phyloP scores from a whole-genome alignment of 805 yeast genomes.

The Candida dendrica region DNA sequence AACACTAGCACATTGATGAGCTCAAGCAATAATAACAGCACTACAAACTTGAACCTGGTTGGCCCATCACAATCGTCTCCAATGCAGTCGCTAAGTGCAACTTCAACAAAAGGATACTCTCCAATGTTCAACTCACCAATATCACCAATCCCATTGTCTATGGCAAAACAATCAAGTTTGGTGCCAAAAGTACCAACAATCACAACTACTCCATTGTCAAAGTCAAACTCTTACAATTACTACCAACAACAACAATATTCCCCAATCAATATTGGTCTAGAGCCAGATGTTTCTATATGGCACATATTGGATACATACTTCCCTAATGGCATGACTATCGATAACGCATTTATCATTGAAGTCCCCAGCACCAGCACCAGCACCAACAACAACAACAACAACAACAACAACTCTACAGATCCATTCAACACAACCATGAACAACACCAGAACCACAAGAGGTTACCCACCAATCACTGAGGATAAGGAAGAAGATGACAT shows the following conservation, averaged over 20 bases:
- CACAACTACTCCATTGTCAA: background rate
- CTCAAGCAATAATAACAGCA: background rate
- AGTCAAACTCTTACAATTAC: conserved; percentile 2
- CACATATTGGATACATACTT: conserved; percentile 48
- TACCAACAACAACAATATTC: conserved; percentile 2
- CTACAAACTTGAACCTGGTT: background rate
- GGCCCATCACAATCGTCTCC: conserved; percentile 1
- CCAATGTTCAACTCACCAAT: conserved; percentile 12
- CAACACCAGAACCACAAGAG: conserved; percentile 2
- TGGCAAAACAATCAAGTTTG: conserved; percentile 8
- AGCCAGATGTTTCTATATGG: conserved; percentile 61
- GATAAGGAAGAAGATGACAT: conserved; percentile 15
- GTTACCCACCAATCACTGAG: conserved; percentile 15
- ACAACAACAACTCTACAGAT: conserved; percentile 3
- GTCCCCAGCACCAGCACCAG: conserved; percentile 28
- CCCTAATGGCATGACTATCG: conserved; percentile 63
- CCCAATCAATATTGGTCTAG: conserved; percentile 24
- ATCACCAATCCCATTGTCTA: conserved; percentile 19
- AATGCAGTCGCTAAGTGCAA: background rate
- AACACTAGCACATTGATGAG: background rate
- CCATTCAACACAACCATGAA: background rate
- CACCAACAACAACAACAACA: too few species aligned
- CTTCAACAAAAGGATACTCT: background rate
- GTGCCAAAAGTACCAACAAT: background rate
- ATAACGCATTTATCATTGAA: conserved; percentile 59